Conservation (phyloP, 805 yeast species). For the Nakazawaea siamensis region DNA sequence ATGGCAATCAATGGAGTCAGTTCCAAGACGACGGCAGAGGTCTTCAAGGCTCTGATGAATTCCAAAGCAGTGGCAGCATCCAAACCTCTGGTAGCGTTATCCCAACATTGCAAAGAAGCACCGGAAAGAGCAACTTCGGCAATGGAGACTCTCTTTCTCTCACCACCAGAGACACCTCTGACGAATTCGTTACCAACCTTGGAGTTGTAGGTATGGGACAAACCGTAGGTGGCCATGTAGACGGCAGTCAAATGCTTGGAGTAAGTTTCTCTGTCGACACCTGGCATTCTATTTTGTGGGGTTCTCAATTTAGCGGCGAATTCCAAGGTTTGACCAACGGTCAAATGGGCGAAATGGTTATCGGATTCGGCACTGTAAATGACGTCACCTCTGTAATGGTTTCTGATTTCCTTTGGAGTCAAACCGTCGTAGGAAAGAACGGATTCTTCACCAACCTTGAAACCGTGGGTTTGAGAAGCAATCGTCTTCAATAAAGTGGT, state of each 20-base stretch:
- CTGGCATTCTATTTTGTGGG: slow-evolving; percentile 53
- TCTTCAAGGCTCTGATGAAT: slow-evolving; percentile 48
- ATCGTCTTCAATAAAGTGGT: slow-evolving; percentile 57
- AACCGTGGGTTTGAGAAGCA: slow-evolving; percentile 53
- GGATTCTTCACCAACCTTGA: slow-evolving; percentile 37
- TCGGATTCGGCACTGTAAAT: slow-evolving; percentile 65
- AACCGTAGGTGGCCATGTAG: slow-evolving; percentile 42
- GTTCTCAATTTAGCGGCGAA: slow-evolving; percentile 58
- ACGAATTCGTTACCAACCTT: slow-evolving; percentile 57
- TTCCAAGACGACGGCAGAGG: slow-evolving; percentile 41
- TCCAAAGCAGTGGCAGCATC: slow-evolving; percentile 67
- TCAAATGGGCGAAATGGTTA: slow-evolving; percentile 57
- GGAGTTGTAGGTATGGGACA: slow-evolving; percentile 27
- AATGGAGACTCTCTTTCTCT: slow-evolving; percentile 56
- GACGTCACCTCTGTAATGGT: slow-evolving; percentile 59
- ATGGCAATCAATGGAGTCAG: slow-evolving; percentile 46
- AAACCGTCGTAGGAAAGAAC: slow-evolving; percentile 46
- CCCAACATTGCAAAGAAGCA: slow-evolving; percentile 50
- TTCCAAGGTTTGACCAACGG: slow-evolving; percentile 57
- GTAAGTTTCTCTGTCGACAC: slow-evolving; percentile 47
- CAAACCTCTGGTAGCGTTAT: slow-evolving; percentile 65
- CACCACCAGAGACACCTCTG: slow-evolving; percentile 65
- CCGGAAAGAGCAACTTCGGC: slow-evolving; percentile 45
- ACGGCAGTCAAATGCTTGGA: slow-evolving; percentile 47
- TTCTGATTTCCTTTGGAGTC: slow-evolving; percentile 38